Evolutionary conservation across 768 basidiomycete genomes (phyloP).

Genomic region (Sporobolomyces roseus): DNA sequence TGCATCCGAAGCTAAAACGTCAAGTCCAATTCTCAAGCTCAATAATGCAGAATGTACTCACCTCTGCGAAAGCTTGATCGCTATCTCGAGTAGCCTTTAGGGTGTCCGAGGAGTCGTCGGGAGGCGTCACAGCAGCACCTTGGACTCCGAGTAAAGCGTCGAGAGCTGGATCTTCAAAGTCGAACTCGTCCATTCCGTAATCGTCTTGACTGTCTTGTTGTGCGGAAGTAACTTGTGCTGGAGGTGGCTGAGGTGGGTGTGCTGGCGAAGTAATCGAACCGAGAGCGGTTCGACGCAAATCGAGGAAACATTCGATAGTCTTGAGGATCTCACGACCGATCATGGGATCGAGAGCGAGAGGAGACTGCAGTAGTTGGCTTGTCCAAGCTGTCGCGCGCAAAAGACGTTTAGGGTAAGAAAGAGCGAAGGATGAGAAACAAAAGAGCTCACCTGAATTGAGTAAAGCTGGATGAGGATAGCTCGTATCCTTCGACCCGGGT

Average conservation of each 20-base stretch:
- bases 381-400: slow-evolving; percentile 61
- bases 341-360: slow-evolving; percentile 53
- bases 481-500: slow-evolving; percentile 42
- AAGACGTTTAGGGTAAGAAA: too few species aligned
- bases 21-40: too few species aligned
- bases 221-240: neutral
- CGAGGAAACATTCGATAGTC: slow-evolving; percentile 62
- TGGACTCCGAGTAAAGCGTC: slow-evolving; percentile 59
- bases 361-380: slow-evolving; percentile 54
- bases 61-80: slow-evolving; percentile 58
- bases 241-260: neutral
- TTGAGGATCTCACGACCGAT: slow-evolving; percentile 59
- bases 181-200: slow-evolving; percentile 59
- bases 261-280: neutral
- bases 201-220: slow-evolving; percentile 72
- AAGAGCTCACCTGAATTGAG: slow-evolving; percentile 57
- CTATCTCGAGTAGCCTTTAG: slow-evolving; percentile 46
- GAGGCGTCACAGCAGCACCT: slow-evolving; percentile 45
- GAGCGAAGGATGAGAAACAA: neutral
- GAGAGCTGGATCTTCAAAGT: slow-evolving; percentile 62
- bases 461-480: slow-evolving; percentile 63
- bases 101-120: slow-evolving; percentile 42
- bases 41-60: too few species aligned
- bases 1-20: too few species aligned
- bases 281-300: slow-evolving; percentile 50